Evolutionary conservation across 2,329 filamentous ascomycete genomes (phyloP).

Genomic region (Fusarium dimerum): DNA sequence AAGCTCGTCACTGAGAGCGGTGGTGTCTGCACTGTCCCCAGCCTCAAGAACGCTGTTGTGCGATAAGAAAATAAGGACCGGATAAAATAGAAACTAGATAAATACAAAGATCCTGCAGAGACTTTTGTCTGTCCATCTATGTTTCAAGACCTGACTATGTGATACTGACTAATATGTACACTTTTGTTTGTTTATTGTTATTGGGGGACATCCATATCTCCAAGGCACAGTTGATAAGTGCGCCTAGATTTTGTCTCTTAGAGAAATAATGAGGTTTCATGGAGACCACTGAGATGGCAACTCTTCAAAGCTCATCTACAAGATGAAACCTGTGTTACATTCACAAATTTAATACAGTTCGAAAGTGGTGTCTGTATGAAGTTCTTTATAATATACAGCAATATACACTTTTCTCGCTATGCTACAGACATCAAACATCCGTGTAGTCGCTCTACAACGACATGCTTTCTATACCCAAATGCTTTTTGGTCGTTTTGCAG

Average conservation of each 20-base stretch:
- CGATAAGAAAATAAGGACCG: slow-evolving; percentile 57
- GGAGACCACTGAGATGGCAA: no score
- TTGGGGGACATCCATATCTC: no score
- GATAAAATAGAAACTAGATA: slow-evolving; percentile 6
- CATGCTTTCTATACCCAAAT: slow-evolving; percentile 13
- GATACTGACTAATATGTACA: no score
- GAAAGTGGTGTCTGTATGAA: neutral
- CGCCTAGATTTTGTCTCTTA: no score
- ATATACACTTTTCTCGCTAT: slow-evolving; percentile 18
- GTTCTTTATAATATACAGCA: slow-evolving; percentile 17
- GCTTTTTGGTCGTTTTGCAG: slow-evolving; percentile 18
- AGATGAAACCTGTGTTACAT: no score
- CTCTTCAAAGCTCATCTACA: no score
- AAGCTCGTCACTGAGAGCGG: slow-evolving; percentile 76
- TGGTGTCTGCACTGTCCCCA: slow-evolving; percentile 81
- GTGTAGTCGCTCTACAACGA: neutral
- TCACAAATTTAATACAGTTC: no score
- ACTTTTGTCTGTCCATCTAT: neutral
- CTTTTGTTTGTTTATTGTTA: no score
- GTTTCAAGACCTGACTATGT: no score
- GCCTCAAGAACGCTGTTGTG: slow-evolving; percentile 77
- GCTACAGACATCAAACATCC: slow-evolving; percentile 11
- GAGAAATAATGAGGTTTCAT: no score
- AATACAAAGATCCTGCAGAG: slow-evolving; percentile 5
- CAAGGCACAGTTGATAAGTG: no score